phyloP scores from a whole-genome alignment of 2,329 filamentous ascomycete genomes.

The Fonsecaea nubica region DNA sequence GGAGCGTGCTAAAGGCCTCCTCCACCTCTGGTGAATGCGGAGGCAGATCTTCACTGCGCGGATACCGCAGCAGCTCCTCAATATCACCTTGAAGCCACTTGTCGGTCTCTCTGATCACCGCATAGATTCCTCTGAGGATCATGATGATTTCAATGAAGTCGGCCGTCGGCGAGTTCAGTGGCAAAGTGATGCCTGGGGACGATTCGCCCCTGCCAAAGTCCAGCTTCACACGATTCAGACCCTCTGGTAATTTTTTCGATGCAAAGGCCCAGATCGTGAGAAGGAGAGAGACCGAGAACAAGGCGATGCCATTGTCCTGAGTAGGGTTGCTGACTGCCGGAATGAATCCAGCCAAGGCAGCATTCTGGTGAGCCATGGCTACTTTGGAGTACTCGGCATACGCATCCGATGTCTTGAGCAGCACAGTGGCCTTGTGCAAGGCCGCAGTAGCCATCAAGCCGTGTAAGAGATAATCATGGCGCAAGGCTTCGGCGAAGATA shows the following conservation, averaged over 20 bases:
- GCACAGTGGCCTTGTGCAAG: slow-evolving; percentile 48
- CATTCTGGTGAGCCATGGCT: slow-evolving; percentile 39
- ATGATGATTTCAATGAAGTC: slow-evolving; percentile 40
- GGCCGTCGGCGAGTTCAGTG: slow-evolving; percentile 30
- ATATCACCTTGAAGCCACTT: slow-evolving; percentile 40
- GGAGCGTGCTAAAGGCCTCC: slow-evolving; percentile 34
- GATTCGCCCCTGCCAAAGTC: slow-evolving; percentile 28
- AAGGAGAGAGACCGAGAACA: slow-evolving; percentile 38
- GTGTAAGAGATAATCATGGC: slow-evolving; percentile 52
- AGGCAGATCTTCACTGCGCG: slow-evolving; percentile 34
- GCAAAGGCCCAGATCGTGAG: slow-evolving; percentile 40
- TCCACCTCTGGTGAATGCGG: slow-evolving; percentile 35
- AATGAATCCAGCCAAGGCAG: slow-evolving; percentile 38
- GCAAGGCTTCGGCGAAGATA: slow-evolving; percentile 50
- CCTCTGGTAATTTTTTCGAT: slow-evolving; percentile 38
- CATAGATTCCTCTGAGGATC: slow-evolving; percentile 38
- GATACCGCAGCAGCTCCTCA: slow-evolving; percentile 37
- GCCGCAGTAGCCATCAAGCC: slow-evolving; percentile 51
- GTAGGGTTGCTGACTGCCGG: slow-evolving; percentile 37
- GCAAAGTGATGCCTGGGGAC: slow-evolving; percentile 32
- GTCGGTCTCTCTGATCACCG: slow-evolving; percentile 38
- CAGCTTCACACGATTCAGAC: slow-evolving; percentile 36
- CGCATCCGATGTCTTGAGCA: slow-evolving; percentile 35
- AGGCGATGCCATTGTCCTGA: slow-evolving; percentile 38
- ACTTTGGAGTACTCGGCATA: slow-evolving; percentile 39